A percentile compares a stretch with the other conserved stretches of the same genome.
These are phyloP conservation scores for Rubia yunnanensis DNA, from an alignment of 257 asterid genomes.

Conservation along the genomic window DNA sequence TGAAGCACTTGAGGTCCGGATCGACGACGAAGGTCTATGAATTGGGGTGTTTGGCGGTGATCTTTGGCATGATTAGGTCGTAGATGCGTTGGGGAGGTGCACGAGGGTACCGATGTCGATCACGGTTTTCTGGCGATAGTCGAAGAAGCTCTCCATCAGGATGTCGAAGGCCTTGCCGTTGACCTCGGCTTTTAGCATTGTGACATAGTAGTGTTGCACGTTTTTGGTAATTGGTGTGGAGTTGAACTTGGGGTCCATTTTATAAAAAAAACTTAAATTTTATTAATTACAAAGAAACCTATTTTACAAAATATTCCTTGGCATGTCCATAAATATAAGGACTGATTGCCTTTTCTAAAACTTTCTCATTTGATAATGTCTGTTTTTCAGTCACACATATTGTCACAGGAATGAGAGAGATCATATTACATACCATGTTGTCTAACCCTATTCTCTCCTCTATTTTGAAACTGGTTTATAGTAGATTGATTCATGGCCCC, in stretches of 20 bases:
- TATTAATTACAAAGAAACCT: no score
- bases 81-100: constrained; percentile 13
- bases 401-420: no score
- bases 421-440: no score
- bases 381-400: no score
- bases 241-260: constrained; percentile 12
- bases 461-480: no score
- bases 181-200: constrained; percentile 11
- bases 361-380: no score
- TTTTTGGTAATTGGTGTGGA: not conserved
- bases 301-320: no score
- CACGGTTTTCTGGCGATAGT: constrained; percentile 12
- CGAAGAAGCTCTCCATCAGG: constrained; percentile 7
- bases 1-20: constrained; percentile 14
- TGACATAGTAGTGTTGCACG: constrained; percentile 12
- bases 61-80: not conserved
- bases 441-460: no score
- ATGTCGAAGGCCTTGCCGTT: constrained; percentile 8
- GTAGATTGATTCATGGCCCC: no score
- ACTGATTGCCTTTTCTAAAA: no score
- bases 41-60: constrained; percentile 4
- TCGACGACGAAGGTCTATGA: not conserved
- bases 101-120: constrained; percentile 26
- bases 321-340: no score
- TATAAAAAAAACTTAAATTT: no score